Conservation (phyloP, 352 stramenopile genomes). For the Phytophthora hybrid region DNA sequence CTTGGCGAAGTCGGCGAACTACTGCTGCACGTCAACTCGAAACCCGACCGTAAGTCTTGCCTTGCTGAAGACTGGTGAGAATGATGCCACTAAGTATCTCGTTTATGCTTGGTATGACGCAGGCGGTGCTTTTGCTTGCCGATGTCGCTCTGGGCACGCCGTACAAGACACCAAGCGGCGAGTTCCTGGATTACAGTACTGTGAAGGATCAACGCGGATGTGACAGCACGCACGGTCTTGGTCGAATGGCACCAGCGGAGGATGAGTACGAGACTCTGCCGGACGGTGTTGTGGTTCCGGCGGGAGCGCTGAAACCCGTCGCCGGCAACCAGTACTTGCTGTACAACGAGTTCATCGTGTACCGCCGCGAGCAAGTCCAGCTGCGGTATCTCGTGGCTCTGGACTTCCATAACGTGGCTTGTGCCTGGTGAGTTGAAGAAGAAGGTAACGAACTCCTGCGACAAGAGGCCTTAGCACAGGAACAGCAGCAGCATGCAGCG, state of each 20-base stretch:
- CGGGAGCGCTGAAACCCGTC: conserved; percentile 33
- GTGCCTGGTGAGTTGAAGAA: conserved; percentile 21
- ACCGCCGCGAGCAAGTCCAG: conserved; percentile 53
- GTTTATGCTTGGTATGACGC: not conserved
- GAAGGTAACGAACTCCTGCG: too few species aligned
- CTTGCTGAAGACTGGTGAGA: not conserved
- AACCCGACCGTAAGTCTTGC: conserved; percentile 37
- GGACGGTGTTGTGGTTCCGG: conserved; percentile 51
- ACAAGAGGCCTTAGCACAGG: not conserved
- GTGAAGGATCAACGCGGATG: conserved; percentile 34
- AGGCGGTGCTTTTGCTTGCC: conserved; percentile 47
- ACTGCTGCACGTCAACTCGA: conserved; percentile 51
- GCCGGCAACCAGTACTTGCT: conserved; percentile 37
- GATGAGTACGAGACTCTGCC: conserved; percentile 34
- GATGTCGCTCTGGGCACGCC: conserved; percentile 51
- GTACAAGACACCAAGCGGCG: conserved; percentile 22
- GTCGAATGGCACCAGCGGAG: conserved; percentile 40
- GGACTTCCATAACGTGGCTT: conserved; percentile 32
- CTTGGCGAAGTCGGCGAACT: conserved; percentile 59
- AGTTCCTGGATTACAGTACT: conserved; percentile 39
- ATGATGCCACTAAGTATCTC: not conserved
- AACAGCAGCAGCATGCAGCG: not conserved
- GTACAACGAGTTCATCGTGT: conserved; percentile 64
- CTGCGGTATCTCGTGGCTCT: conserved; percentile 46
- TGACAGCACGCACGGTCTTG: conserved; percentile 44